phyloP scores from a whole-genome alignment of 352 stramenopile genomes.

The Globisporangium megalacanthum region DNA sequence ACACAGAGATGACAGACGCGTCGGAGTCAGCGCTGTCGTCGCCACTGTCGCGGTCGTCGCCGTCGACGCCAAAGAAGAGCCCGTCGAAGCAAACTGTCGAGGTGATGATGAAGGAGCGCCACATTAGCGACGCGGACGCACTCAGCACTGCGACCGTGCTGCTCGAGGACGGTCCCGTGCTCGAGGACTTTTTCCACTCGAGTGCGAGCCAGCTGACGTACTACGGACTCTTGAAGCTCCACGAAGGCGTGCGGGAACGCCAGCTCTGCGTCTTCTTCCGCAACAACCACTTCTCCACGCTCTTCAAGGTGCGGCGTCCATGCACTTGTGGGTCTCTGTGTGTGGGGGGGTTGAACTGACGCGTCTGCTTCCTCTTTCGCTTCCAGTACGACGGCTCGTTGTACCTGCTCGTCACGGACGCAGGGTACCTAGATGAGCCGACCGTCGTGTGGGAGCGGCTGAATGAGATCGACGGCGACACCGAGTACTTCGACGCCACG shows the following conservation, averaged over 20 bases:
- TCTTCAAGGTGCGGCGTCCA: conserved; percentile 83
- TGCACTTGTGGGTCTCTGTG: background rate
- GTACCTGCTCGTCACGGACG: conserved; percentile 96
- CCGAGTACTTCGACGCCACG: conserved; percentile 63
- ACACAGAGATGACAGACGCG: conserved; percentile 19
- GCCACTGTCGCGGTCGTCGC: conserved; percentile 16
- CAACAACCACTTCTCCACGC: conserved; percentile 98
- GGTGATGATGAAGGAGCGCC: conserved; percentile 70
- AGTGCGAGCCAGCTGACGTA: conserved; percentile 94
- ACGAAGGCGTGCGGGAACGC: conserved; percentile 88
- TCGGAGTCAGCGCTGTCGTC: conserved; percentile 2
- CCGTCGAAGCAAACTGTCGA: conserved; percentile 64
- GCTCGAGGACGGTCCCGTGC: conserved; percentile 69
- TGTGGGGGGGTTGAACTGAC: background rate
- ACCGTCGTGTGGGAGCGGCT: conserved; percentile 95
- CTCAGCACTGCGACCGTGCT: conserved; percentile 48
- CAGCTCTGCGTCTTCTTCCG: conserved; percentile 96
- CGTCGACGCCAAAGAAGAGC: conserved; percentile 41
- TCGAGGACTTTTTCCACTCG: conserved; percentile 89
- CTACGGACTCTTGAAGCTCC: conserved; percentile 89
- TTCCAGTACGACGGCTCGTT: conserved; percentile 85
- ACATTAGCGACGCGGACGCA: conserved; percentile 66
- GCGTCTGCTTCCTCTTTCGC: background rate
- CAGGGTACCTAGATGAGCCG: conserved; percentile 92
- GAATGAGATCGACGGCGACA: conserved; percentile 87